Base-by-base conservation (phyloP, 495 filamentous ascomycete species). In the Penicillium lagena region DNA sequence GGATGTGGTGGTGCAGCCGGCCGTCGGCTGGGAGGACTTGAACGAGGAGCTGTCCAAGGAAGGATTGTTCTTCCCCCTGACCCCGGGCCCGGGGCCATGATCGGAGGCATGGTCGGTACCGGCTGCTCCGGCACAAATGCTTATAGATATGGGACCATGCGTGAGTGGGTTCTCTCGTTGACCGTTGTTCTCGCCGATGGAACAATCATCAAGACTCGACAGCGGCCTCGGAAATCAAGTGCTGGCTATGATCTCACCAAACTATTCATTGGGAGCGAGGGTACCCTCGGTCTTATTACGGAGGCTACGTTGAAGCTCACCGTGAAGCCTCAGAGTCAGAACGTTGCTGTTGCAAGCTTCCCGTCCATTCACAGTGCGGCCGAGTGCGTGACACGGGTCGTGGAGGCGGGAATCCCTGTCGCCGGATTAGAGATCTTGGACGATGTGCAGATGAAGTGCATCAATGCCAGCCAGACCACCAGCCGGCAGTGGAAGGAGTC, bases 131-230 rank as follows among this genome's bases (percentile, higher is more conserved):
- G 81, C 37, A 85, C 81, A 3, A 85, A 85, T 55, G 78, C 81
- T 7, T 84, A 84, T 55, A 68, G 81, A 35, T 83, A 84, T 42
- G 81, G 81, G 10, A 85, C 81, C 9, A 85, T 85, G 81, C 73
- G 76, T 39, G 81, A 85, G 49, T 85, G 81, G 81, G 81, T 85
- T 33, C 60, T 83, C 5, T 75, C 73, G 8, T 57, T 83, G 29
- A 85, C 81, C 0, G 72, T 83, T 9, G 81, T 85, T 7, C 67
- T 85, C 39, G 81, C 81, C 4, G 81, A 85, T 54, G 81, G 81
- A 12, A 81, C 78, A 0, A 60, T 84, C 17, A 78, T 85, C 45
- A 81, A 82, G 63, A 85, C 81, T 9, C 67, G 76, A 35, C 79
- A 84, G 52, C 75, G 81, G 11, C 81, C 81, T 12, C 66, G 80